Conservation (phyloP, 176 grass and related monocot species). For the Triticum timopheevii region DNA sequence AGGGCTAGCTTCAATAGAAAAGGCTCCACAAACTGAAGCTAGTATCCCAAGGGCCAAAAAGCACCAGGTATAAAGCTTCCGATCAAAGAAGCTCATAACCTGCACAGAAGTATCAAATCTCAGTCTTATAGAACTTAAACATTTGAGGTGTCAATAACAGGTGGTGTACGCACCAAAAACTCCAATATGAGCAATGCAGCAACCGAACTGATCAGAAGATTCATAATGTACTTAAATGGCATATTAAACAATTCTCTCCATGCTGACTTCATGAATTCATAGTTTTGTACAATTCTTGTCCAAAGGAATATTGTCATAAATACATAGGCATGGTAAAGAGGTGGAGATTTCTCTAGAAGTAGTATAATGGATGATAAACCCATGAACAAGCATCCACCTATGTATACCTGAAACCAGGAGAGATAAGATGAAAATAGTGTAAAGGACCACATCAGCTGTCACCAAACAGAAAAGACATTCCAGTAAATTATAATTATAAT, state of each 20-base stretch:
- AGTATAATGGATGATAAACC: constrained; percentile 67
- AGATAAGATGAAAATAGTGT: constrained; percentile 26
- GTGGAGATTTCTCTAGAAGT: constrained; percentile 81
- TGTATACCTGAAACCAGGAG: constrained; percentile 66
- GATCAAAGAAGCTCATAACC: constrained; percentile 95
- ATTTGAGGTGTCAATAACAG: neutral
- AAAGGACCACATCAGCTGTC: constrained; percentile 13
- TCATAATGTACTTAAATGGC: constrained; percentile 59
- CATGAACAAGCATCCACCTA: constrained; percentile 68
- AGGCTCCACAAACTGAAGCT: constrained; percentile 40
- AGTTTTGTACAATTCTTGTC: constrained; percentile 74
- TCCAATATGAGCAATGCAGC: constrained; percentile 75
- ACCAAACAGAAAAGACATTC: neutral
- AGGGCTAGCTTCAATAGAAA: constrained; percentile 55
- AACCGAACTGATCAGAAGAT: constrained; percentile 58
- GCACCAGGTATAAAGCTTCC: constrained; percentile 89
- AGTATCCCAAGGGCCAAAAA: constrained; percentile 77
- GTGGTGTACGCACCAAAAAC: constrained; percentile 66
- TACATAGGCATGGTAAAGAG: constrained; percentile 87
- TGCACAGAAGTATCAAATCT: constrained; percentile 37
- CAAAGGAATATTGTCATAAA: constrained; percentile 92
- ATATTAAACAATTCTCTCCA: constrained; percentile 65
- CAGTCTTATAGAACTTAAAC: constrained; percentile 27
- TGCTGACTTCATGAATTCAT: constrained; percentile 59
- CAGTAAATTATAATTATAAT: neutral